Base-by-base conservation (phyloP, 2,329 filamentous ascomycete genomes). In the Penicillium sp. region DNA sequence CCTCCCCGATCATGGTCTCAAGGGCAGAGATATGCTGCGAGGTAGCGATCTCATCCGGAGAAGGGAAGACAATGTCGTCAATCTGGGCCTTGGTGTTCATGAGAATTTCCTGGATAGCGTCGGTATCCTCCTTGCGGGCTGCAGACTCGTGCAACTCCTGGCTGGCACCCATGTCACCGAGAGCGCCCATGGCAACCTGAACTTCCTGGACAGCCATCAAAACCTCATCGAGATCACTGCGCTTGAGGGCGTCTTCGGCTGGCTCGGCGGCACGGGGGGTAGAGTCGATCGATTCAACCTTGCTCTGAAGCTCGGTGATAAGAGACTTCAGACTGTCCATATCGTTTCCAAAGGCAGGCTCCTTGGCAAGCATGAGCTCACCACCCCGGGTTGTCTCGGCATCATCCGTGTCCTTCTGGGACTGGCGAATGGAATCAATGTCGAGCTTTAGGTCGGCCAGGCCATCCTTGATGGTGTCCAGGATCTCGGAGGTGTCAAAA, bases 81-180 rank as follows among this genome's bases (percentile, higher is more conserved):
- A 98, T 82, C 51, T 91, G 91, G 5, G 89, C 88, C 75, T 97
- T 97, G 35, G 93, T 93, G 74, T 96, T 97, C 45, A 90, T 88
- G 13, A 98, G 84, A 53, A 98, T 88, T 0, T 91, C 96, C 76
- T 97, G 94, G 61, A 98, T 93, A 12, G 92, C 92, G 64, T 94
- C 88, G 0, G 93, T 91, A 69, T 98, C 93, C 67, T 97, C 92
- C 73, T 91, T 91, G 35, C 84, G 88, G 6, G 90, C 88, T 2
- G 83, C 75, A 40, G 88, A 87, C 53, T 85, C 82, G 15, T 79
- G 73, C 12, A 68, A 65, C n/a, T 61, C 66, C 12, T 79, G 79
- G n/a, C 80, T 74, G 68, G 83, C 70, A 68, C 83, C 71, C 62
- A 86, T 73, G 28, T 80, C 80, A 60, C 83, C 79, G 13, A 91